Percentiles rank a stretch among this genome's conserved stretches.
Conservation (phyloP, 2,329 filamentous ascomycete genomes). For the Trichoderma polysporum region DNA sequence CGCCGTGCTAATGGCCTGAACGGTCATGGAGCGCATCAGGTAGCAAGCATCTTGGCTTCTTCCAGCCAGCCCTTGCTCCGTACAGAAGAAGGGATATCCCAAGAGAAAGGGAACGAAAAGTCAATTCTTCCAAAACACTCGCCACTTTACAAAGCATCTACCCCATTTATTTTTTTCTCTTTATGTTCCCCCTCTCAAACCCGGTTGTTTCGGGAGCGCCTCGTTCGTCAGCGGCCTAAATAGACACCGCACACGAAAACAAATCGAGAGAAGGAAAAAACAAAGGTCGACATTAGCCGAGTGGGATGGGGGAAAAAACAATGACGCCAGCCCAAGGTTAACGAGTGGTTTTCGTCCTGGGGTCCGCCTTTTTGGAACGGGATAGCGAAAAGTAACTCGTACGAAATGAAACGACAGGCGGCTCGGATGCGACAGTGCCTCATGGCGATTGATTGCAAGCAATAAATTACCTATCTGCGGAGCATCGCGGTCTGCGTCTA, state of each 20-base stretch:
- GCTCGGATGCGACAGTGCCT: constrained; percentile 8
- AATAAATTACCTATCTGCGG: constrained; percentile 2
- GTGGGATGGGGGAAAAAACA: not conserved
- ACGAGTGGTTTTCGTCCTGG: not conserved
- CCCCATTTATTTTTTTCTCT: not conserved
- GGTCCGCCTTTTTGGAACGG: not conserved
- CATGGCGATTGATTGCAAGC: constrained; percentile 10
- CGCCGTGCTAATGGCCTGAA: not conserved
- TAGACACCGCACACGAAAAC: not conserved
- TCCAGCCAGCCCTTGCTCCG: not conserved
- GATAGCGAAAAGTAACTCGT: not conserved
- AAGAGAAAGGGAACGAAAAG: not conserved
- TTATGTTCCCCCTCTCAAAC: not conserved
- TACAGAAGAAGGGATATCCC: not conserved
- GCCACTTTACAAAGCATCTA: not conserved
- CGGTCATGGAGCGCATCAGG: too few relatives aligned
- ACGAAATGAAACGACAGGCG: not conserved
- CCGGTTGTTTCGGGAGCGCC: not conserved
- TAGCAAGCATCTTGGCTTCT: not conserved
- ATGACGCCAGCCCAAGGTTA: constrained; percentile 3
- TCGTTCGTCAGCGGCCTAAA: constrained; percentile 7
- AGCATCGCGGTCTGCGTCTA: not conserved
- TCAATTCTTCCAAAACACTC: not conserved
- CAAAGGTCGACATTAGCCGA: constrained; percentile 3
- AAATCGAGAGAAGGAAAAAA: not conserved